phyloP scores from a whole-genome alignment of 768 basidiomycete species.

The Xerocomellus intermedius region DNA sequence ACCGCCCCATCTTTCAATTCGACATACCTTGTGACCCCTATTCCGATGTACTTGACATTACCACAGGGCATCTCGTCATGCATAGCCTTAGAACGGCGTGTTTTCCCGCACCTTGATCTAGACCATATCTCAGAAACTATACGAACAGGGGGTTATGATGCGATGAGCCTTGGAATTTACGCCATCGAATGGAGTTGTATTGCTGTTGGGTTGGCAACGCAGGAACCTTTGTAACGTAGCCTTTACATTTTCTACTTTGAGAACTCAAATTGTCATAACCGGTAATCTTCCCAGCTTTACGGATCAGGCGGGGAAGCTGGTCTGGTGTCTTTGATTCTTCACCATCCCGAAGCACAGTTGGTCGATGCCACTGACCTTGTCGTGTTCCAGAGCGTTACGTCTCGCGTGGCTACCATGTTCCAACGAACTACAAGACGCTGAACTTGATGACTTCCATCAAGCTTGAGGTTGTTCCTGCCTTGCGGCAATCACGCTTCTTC shows the following conservation, averaged over 20 bases:
- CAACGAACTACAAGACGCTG: background rate
- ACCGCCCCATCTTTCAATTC: constrained; percentile 2
- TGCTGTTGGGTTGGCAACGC: background rate
- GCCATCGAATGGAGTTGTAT: constrained; percentile 16
- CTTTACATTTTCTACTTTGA: background rate
- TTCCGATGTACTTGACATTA: constrained; percentile 26
- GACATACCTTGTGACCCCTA: constrained; percentile 33
- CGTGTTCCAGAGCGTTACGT: background rate
- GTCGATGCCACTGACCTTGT: background rate
- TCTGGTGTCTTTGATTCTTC: background rate
- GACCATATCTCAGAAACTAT: constrained; percentile 36
- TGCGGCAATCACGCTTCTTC: background rate
- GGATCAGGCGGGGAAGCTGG: background rate
- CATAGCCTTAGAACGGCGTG: constrained; percentile 19
- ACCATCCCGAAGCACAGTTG: background rate
- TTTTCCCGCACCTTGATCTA: constrained; percentile 40
- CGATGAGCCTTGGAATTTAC: constrained; percentile 35
- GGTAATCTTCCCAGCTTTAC: no score
- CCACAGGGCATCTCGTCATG: constrained; percentile 20
- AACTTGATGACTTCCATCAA: background rate
- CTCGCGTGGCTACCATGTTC: background rate
- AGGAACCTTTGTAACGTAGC: constrained; percentile 2
- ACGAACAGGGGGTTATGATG: constrained; percentile 28
- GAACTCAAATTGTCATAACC: background rate
- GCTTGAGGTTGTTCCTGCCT: background rate